These are phyloP conservation scores for Uncinocarpus reesii DNA, from an alignment of 2,329 filamentous ascomycete genomes.

Conservation along the genomic window DNA sequence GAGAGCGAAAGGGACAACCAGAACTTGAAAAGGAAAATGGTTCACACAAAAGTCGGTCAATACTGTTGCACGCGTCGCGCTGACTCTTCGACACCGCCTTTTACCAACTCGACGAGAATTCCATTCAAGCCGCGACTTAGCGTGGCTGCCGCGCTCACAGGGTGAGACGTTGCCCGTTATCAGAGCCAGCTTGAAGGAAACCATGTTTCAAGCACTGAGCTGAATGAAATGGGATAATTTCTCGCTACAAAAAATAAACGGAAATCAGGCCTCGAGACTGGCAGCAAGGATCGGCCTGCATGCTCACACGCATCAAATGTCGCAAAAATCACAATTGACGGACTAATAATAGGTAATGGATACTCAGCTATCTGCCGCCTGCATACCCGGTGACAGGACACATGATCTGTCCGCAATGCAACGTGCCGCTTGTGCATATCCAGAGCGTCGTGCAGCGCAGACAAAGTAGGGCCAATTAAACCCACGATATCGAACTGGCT, in stretches of 20 bases:
- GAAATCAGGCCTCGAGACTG: not conserved
- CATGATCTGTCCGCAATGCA: constrained; percentile 16
- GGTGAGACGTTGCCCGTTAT: too few species aligned
- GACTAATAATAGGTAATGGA: too few species aligned
- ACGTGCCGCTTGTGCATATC: constrained; percentile 14
- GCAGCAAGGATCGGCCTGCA: constrained; percentile 5
- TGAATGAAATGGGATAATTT: not conserved
- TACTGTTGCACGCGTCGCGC: constrained; percentile 9
- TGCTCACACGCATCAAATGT: constrained; percentile 5
- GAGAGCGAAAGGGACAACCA: not conserved
- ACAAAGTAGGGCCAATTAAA: not conserved
- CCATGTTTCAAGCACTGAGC: too few species aligned
- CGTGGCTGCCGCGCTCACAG: too few species aligned
- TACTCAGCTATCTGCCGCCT: too few species aligned
- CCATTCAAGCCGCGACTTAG: not conserved
- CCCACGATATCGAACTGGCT: not conserved
- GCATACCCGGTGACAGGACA: constrained; percentile 12
- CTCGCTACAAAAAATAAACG: not conserved
- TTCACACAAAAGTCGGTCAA: constrained; percentile 7
- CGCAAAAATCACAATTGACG: not conserved
- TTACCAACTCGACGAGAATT: not conserved
- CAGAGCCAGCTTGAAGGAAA: too few species aligned
- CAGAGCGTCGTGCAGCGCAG: constrained; percentile 1
- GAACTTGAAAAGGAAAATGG: not conserved
- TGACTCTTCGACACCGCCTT: not conserved